Evolutionary conservation across 768 basidiomycete genomes (phyloP), one percentile per base, ranked within the genome.

Genomic region (Russula earlei): DNA sequence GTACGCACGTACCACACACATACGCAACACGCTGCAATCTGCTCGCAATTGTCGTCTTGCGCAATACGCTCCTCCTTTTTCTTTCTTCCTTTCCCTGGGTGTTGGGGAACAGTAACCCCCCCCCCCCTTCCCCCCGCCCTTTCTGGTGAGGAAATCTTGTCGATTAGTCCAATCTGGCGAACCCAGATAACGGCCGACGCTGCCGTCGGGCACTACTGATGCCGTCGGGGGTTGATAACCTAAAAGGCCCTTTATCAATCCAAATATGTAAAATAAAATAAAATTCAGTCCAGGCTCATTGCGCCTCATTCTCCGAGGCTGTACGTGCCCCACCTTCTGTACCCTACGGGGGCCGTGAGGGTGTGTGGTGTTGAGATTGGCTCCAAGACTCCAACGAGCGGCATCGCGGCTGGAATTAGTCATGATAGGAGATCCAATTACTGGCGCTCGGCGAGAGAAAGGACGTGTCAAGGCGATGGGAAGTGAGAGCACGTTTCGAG

Each of bases 1-100:
- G 34, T 48, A 34, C 54, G 34, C 27, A 44, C 50, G 51, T 25
- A 52, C 17, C 50, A 50, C 27, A 41, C 24, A 37, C 44, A 54
- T 44, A 41, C 45, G 29, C 27, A n/a, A n/a, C n/a, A 31, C 29
- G 29, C 29, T 31, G 52, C 27, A 31, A 37, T 54, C 31, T 47
- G 44, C 29, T 34, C 22, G 15, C 27, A 20, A 31, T 15, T 24
- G 37, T 33, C 44, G 14, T 54, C 19, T 56, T 9, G 54, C 40
- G 1, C 20, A 20, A 29, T 37, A 10, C 22, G 10, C 24, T 2
- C 45, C 53, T 29, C 54, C 22, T 48, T 53, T 41, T 31, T 2
- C 29, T 31, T 31, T 31, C 40, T 19, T 55, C 33, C 31, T 38
- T 42, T 41, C 22, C 45, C 27, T 48, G 29, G 37, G 34, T 25